A percentile compares a stretch with the other conserved stretches of the same genome.
These are phyloP conservation scores for Lonicera japonica DNA, from an alignment of 129 eudicot species.

Conservation along the genomic window DNA sequence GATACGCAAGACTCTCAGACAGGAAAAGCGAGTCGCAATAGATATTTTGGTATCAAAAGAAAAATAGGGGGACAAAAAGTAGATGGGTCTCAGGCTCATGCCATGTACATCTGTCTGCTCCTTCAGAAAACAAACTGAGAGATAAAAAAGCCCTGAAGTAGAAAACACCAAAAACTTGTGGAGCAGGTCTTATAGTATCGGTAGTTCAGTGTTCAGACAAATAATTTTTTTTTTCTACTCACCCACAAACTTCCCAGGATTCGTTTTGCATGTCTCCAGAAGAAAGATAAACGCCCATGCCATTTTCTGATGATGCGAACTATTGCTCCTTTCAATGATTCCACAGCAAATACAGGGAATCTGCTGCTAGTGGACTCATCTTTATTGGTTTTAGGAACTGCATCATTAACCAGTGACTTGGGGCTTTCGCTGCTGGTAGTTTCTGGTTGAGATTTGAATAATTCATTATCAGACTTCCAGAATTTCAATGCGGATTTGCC, in stretches of 20 bases:
- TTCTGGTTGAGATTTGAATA: constrained; percentile 52
- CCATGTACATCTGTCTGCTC: neutral
- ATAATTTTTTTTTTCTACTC: constrained; percentile 22
- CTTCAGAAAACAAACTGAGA: neutral
- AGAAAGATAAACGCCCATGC: constrained; percentile 74
- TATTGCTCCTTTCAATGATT: constrained; percentile 64
- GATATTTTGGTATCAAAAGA: too few species aligned
- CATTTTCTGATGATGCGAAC: constrained; percentile 56
- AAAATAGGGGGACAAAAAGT: too few species aligned
- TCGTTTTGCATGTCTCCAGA: constrained; percentile 56
- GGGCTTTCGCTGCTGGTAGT: constrained; percentile 25
- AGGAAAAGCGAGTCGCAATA: too few species aligned
- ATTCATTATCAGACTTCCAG: constrained; percentile 50
- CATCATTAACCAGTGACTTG: constrained; percentile 33
- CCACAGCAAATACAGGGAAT: constrained; percentile 51
- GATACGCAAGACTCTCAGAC: too few species aligned
- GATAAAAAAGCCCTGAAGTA: neutral
- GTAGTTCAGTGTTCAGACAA: neutral
- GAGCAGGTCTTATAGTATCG: neutral
- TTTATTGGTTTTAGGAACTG: constrained; percentile 31
- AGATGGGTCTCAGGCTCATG: too few species aligned
- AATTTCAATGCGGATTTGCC: constrained; percentile 37
- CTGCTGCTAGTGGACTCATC: constrained; percentile 44
- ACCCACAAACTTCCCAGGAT: constrained; percentile 83
- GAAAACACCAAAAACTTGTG: neutral